Evolutionary conservation across 345 rosid genomes (phyloP).

Genomic region (Aquilaria yunnanensis): DNA sequence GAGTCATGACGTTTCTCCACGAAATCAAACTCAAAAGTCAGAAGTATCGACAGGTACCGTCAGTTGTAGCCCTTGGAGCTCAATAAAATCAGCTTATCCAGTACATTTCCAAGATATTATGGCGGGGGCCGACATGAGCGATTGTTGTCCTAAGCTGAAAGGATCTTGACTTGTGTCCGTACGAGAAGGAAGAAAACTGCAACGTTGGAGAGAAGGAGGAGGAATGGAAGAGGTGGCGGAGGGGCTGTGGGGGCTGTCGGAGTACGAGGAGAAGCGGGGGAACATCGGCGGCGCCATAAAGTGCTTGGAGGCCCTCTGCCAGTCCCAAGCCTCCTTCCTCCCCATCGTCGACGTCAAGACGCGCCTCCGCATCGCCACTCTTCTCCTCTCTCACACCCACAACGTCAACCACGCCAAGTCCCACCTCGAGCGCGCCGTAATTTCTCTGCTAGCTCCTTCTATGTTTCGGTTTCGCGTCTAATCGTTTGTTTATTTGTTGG

Average conservation of each 20-base stretch:
- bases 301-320: slow-evolving; percentile 91
- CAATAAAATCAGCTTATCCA: too few species aligned
- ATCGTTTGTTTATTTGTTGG: neutral
- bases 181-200: too few species aligned
- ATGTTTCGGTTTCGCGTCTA: slow-evolving; percentile 6
- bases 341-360: slow-evolving; percentile 87
- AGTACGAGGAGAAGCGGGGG: slow-evolving; percentile 61
- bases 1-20: too few species aligned
- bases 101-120: too few species aligned
- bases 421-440: slow-evolving; percentile 73
- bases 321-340: slow-evolving; percentile 57
- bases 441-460: neutral
- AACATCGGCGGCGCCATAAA: slow-evolving; percentile 72
- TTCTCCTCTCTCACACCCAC: slow-evolving; percentile 82
- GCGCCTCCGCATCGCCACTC: slow-evolving; percentile 72
- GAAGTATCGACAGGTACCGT: too few species aligned
- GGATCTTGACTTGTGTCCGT: too few species aligned
- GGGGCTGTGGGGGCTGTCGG: slow-evolving; percentile 93
- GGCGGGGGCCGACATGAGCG: too few species aligned
- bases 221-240: slow-evolving; percentile 76
- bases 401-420: slow-evolving; percentile 79
- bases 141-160: too few species aligned
- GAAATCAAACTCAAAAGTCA: too few species aligned
- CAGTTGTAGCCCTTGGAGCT: too few species aligned
- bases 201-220: too few species aligned